Percentiles rank a stretch among this genome's conserved stretches.
Evolutionary conservation across 192 early-diverging fungal genomes (phyloP).

Genomic region (Entomortierella lignicola): DNA sequence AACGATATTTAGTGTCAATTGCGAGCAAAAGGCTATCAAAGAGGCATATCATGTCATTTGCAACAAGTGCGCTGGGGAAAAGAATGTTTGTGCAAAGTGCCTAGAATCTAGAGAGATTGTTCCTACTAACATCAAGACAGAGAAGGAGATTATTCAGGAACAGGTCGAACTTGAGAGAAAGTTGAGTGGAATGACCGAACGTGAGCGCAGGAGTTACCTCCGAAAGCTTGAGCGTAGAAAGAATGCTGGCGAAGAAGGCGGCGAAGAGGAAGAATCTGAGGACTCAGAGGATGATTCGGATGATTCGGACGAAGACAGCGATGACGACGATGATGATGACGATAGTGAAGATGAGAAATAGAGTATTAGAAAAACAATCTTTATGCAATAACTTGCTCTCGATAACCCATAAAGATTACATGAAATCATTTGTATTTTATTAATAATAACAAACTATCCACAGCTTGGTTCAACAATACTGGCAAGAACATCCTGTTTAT

Average conservation of each 20-base stretch:
- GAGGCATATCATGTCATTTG: constrained; percentile 98
- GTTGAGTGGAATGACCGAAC: constrained; percentile 79
- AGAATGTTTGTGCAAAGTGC: constrained; percentile 95
- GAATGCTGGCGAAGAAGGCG: constrained; percentile 58
- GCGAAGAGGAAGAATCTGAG: constrained; percentile 61
- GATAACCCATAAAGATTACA: not conserved
- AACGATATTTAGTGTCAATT: constrained; percentile 64
- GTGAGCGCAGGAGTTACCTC: constrained; percentile 84
- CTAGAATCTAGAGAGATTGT: constrained; percentile 75
- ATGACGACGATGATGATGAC: constrained; percentile 51
- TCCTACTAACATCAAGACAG: constrained; percentile 67
- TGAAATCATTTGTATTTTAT: not conserved
- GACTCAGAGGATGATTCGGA: constrained; percentile 63
- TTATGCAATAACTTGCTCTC: too few species aligned
- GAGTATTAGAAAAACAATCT: constrained; percentile 17
- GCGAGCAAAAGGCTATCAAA: constrained; percentile 84
- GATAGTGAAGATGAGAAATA: constrained; percentile 54
- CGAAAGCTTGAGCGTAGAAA: constrained; percentile 78
- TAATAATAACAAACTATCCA: constrained; percentile 27
- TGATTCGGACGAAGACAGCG: constrained; percentile 50
- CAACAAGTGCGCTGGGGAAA: constrained; percentile 81
- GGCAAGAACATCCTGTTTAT: constrained; percentile 37
- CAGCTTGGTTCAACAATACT: constrained; percentile 53
- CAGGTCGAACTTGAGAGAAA: constrained; percentile 78
- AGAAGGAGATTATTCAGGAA: constrained; percentile 74